Evolutionary conservation across 2,329 filamentous ascomycete species (phyloP).

Genomic region (Ophiocordyceps unilateralis): DNA sequence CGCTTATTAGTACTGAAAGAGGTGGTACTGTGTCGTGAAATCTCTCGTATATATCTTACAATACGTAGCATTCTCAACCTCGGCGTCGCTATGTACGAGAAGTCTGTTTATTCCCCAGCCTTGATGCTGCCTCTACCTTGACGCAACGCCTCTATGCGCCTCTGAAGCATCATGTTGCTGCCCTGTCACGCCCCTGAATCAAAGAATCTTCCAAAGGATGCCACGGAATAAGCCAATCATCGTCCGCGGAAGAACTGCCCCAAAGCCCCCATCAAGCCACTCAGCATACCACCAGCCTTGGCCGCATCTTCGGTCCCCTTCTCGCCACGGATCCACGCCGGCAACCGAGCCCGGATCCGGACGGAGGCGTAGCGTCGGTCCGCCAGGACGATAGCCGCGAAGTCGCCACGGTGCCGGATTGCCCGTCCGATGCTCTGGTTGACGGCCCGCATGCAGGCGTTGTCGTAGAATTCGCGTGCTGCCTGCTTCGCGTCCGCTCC

Average conservation of each 20-base stretch:
- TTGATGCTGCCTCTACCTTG: background rate
- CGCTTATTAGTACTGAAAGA: no score
- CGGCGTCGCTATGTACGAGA: background rate
- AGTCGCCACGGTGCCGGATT: slow-evolving; percentile 76
- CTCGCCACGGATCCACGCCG: slow-evolving; percentile 71
- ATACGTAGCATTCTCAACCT: no score
- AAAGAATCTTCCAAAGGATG: no score
- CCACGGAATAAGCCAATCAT: background rate
- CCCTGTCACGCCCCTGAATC: no score
- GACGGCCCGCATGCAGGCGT: slow-evolving; percentile 88
- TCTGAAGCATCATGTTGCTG: no score
- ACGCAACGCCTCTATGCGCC: no score
- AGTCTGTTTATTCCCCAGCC: background rate
- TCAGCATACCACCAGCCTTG: slow-evolving; percentile 20
- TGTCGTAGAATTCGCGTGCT: slow-evolving; percentile 74
- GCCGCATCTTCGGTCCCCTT: slow-evolving; percentile 30
- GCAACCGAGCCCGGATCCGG: slow-evolving; percentile 63
- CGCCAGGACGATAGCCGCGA: slow-evolving; percentile 74
- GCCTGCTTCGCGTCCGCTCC: slow-evolving; percentile 28
- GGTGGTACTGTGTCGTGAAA: no score
- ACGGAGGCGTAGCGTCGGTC: slow-evolving; percentile 64
- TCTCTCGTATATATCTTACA: no score
- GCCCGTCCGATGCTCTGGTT: slow-evolving; percentile 93
- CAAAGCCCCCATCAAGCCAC: slow-evolving; percentile 40
- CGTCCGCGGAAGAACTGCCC: slow-evolving; percentile 37